Percentiles rank a stretch among this genome's conserved stretches.
Conservation (phyloP, 2,329 filamentous ascomycete genomes). For the Aureobasidium lini region DNA sequence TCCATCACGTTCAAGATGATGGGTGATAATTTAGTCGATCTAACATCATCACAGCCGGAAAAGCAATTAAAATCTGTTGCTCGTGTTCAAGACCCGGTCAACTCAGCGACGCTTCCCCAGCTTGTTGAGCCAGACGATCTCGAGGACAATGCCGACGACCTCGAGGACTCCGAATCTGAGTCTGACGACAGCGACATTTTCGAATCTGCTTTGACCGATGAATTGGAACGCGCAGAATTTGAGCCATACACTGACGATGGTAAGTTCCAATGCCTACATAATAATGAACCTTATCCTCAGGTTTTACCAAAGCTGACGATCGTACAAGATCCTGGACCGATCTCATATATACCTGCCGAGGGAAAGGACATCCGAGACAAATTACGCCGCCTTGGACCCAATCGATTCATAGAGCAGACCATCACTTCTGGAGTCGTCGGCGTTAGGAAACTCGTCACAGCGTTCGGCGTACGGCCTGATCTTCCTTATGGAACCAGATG, state of each 20-base stretch:
- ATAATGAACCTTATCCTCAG: background rate
- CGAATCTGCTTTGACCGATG: conserved; percentile 10
- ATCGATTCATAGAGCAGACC: conserved; percentile 66
- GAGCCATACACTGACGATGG: conserved; percentile 14
- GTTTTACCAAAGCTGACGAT: background rate
- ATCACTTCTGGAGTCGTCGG: conserved; percentile 62
- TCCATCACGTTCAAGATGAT: background rate
- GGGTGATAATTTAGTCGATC: background rate
- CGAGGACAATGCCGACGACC: background rate
- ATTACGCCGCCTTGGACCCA: conserved; percentile 68
- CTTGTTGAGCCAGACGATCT: background rate
- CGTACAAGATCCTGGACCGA: conserved; percentile 5
- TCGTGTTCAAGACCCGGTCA: conserved; percentile 9
- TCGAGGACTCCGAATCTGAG: background rate
- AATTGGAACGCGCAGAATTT: conserved; percentile 15
- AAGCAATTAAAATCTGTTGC: conserved; percentile 8
- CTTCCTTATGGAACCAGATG: conserved; percentile 66
- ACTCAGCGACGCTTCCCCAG: background rate
- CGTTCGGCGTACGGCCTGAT: conserved; percentile 72
- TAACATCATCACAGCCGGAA: background rate
- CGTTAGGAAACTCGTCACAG: conserved; percentile 76
- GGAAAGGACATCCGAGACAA: conserved; percentile 26
- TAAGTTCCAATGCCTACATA: background rate
- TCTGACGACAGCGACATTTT: background rate
- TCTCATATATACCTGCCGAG: conserved; percentile 14